Base-by-base conservation (phyloP, 768 basidiomycete species). In the Amanita jacksonii region DNA sequence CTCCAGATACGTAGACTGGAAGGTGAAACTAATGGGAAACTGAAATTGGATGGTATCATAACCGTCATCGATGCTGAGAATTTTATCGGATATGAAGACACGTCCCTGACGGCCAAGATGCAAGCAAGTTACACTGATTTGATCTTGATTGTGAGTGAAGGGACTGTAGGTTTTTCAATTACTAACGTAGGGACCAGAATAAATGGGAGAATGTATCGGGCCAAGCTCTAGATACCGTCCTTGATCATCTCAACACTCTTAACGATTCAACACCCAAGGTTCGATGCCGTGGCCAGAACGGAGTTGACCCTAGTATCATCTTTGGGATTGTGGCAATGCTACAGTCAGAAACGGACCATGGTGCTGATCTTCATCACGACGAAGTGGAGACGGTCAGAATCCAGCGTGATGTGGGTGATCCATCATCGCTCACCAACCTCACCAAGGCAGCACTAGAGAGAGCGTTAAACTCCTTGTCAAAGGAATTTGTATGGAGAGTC, bases 81-180 rank as follows among this genome's bases (percentile, higher is more conserved):
- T 61, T 97, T 97, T 59, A 61, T 66, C 10, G 92, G 92, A 3
- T 96, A 96, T 60, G 92, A 96, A 56, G 93, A 97, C 57, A 83
- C 78, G 0, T 89, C 85, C 5, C 83, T 87, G 0, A 93, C 92
- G 1, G 91, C 92, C 16, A 87, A 78, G 58, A 90, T 94, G 81
- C 82, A 89, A 66, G 87, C 93, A n/a, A 85, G 84, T 56, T 97
- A 94, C 59, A 91, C 92, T 3, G 93, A 97, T 58, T 70, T 93
- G 30, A 77, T 97, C 46, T 67, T 97, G 22, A 75, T 97, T 43
- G 86, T 87, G 48, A 47, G 81, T 50, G 30, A 9, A 27, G n/a
- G n/a, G n/a, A 24, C 23, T n/a, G 18, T 47, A 42, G 19, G n/a
- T 41, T 30, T 39, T 30, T 35, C 23, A 25, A 34, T 16, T n/a